Evolutionary conservation across 345 rosid genomes (phyloP).

Genomic region (Syzygium jambos): DNA sequence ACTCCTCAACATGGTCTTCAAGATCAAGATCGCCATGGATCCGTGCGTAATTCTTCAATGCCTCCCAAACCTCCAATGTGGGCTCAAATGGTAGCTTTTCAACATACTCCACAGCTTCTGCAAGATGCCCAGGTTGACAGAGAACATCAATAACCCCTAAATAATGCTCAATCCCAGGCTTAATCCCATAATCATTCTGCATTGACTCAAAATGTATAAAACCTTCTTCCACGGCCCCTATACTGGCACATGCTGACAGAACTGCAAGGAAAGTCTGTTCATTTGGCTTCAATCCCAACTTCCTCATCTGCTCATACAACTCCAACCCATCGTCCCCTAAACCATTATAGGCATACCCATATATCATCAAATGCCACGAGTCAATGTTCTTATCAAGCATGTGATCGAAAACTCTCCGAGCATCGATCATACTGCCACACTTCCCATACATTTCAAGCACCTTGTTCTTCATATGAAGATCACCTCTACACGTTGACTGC

Average conservation of each 20-base stretch:
- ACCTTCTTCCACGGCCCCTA: constrained; percentile 40
- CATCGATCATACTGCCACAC: constrained; percentile 34
- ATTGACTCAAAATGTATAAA: constrained; percentile 34
- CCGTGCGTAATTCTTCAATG: constrained; percentile 20
- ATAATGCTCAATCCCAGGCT: constrained; percentile 28
- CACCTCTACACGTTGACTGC: constrained; percentile 30
- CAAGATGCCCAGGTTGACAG: constrained; percentile 29
- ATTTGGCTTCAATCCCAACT: constrained; percentile 23
- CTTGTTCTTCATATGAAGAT: constrained; percentile 20
- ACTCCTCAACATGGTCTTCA: constrained; percentile 28
- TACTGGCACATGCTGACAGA: constrained; percentile 28
- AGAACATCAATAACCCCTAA: constrained; percentile 28
- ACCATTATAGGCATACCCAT: constrained; percentile 28
- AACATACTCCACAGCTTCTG: constrained; percentile 23
- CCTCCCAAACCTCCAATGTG: constrained; percentile 31
- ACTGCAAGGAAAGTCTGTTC: constrained; percentile 33
- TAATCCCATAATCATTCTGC: constrained; percentile 24
- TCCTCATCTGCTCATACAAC: constrained; percentile 34
- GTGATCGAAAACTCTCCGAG: constrained; percentile 38
- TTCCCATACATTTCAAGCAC: constrained; percentile 37
- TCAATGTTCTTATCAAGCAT: constrained; percentile 35
- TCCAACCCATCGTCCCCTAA: constrained; percentile 37
- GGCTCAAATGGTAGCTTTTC: constrained; percentile 30
- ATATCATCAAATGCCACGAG: constrained; percentile 40
- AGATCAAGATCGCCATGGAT: constrained; percentile 34